phyloP scores from a whole-genome alignment of 495 filamentous ascomycete species.

The Sordaria brevicollis region DNA sequence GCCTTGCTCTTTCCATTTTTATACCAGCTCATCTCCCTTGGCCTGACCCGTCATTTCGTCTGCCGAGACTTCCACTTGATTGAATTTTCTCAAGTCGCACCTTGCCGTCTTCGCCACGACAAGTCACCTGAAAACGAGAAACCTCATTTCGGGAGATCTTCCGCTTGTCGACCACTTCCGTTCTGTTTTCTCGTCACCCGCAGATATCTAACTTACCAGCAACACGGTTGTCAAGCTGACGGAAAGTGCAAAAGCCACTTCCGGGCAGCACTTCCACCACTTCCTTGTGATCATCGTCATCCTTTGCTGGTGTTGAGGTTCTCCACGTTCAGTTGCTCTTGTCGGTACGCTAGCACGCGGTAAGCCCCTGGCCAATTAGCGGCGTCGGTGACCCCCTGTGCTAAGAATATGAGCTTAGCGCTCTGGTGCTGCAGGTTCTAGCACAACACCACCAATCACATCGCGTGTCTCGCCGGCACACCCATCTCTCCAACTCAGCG shows the following conservation, averaged over 20 bases:
- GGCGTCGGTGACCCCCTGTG: conserved; percentile 1
- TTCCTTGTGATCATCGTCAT: neutral
- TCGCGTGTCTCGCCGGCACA: neutral
- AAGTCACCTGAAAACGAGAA: neutral
- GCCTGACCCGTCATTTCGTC: neutral
- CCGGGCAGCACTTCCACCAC: too few species aligned
- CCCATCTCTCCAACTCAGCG: conserved; percentile 7
- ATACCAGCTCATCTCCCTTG: neutral
- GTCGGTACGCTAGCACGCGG: conserved; percentile 14
- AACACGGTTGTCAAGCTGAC: neutral
- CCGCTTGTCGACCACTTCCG: neutral
- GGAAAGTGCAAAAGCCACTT: neutral
- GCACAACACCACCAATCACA: conserved; percentile 18
- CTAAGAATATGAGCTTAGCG: conserved; percentile 30
- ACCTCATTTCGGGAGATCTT: neutral
- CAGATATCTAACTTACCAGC: neutral
- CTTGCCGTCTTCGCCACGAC: neutral
- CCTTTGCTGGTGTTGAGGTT: too few species aligned
- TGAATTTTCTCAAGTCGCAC: neutral
- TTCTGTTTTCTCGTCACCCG: neutral
- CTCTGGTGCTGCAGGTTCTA: conserved; percentile 20
- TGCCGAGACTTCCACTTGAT: neutral
- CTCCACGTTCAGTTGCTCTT: conserved; percentile 8
- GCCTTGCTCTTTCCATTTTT: neutral
- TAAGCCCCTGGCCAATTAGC: conserved; percentile 19